Evolutionary conservation across 805 yeast genomes (phyloP), one percentile per base, ranked within the genome.

Genomic region (Saturnispora quitensis): DNA sequence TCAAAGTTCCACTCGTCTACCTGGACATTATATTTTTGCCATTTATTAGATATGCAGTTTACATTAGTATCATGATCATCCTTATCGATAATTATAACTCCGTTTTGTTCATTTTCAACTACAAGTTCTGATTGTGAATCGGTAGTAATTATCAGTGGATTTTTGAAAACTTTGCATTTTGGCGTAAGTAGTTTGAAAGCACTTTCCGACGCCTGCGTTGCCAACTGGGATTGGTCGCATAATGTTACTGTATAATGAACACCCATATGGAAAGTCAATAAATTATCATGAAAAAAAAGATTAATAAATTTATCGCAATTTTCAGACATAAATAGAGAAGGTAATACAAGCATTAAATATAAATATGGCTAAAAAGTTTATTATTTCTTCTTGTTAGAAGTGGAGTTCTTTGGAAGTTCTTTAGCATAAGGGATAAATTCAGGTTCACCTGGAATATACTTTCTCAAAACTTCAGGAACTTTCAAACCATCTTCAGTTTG

Each of bases 361-460:
- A 50, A 44, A 50, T 43, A 38, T 18, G 42, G 42, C 22, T 38
- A 28, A 18, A 18, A 46, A 45, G 36, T n/a, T 33, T 33, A 24
- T 47, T 60, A 54, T 51, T 67, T 64, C 65, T 75, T 75, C 78
- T 82, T 82, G 69, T 77, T 79, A 50, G 95, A 86, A 58, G 96
- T 88, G 40, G 93, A 84, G 75, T 89, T 88, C 81, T 90, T 90
- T 71, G 97, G 96, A 63, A 91, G 78, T 67, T 89, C 98, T 71
- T 85, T 88, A 53, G 78, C 80, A 69, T 72, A 93, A 49, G 97
- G 98, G 62, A 93, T 73, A 71, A 93, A 93, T 68, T 91, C 97
- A 34, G 99, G 99, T 73, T 89, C 96, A 60, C 99, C 99, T 53
- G 99, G 99, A 64, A 93, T 88, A 77, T 85, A 93, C 70, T 81